These are phyloP conservation scores for Diplotaxis tenuifolia DNA, from an alignment of 345 rosid species.

Conservation along the genomic window DNA sequence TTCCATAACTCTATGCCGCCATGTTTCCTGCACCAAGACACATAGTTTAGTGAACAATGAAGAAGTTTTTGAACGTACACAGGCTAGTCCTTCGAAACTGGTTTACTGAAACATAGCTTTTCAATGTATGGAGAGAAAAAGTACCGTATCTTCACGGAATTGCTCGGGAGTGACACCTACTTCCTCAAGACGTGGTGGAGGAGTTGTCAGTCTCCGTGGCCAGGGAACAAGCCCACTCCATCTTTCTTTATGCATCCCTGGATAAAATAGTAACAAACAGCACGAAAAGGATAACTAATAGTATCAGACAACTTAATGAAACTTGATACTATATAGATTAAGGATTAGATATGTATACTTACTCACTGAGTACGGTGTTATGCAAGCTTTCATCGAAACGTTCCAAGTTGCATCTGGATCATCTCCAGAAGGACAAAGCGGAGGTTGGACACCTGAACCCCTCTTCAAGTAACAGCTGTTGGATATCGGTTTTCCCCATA, in stretches of 20 bases:
- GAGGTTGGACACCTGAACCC: slow-evolving; percentile 59
- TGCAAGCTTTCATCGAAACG: slow-evolving; percentile 88
- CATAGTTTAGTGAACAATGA: background rate
- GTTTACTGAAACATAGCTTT: background rate
- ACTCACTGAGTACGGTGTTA: slow-evolving; percentile 76
- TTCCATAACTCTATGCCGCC: slow-evolving; percentile 79
- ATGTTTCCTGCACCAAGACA: slow-evolving; percentile 56
- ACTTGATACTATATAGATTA: background rate
- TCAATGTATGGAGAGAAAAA: background rate
- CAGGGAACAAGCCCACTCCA: slow-evolving; percentile 84
- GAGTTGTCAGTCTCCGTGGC: slow-evolving; percentile 74
- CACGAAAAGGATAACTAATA: background rate
- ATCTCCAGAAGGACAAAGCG: slow-evolving; percentile 71
- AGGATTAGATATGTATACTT: slow-evolving; percentile 35
- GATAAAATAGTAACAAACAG: background rate
- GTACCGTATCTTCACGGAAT: slow-evolving; percentile 77
- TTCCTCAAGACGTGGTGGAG: slow-evolving; percentile 86
- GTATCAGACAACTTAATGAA: background rate
- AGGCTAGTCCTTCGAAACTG: background rate
- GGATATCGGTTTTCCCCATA: slow-evolving; percentile 84
- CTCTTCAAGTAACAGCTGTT: slow-evolving; percentile 88
- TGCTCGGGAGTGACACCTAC: slow-evolving; percentile 61
- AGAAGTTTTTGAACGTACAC: background rate
- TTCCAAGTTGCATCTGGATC: slow-evolving; percentile 91
- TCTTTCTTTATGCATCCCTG: slow-evolving; percentile 81